These are phyloP conservation scores for Micromonas commoda DNA, from an alignment of 139 green algal species.

Conservation along the genomic window DNA sequence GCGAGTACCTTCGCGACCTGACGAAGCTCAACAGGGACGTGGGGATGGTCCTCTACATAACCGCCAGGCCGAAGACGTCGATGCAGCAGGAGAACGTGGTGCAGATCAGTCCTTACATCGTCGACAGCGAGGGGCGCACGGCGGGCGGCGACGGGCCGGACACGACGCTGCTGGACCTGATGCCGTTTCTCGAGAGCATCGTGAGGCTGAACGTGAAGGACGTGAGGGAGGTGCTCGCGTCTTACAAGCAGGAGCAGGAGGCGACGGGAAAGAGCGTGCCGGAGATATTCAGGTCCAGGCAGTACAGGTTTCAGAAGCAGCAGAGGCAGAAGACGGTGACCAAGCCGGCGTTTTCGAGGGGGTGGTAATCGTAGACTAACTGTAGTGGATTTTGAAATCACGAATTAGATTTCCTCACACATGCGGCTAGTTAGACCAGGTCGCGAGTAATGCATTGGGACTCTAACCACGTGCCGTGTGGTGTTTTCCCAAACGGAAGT, in stretches of 20 bases:
- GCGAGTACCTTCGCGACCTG: conserved; percentile 69
- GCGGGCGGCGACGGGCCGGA: conserved; percentile 22
- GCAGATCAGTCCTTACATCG: conserved; percentile 31
- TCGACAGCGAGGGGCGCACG: background rate
- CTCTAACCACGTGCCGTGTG: too few relatives aligned
- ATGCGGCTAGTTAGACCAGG: too few relatives aligned
- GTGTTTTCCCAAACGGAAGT: too few relatives aligned
- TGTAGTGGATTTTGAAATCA: too few relatives aligned
- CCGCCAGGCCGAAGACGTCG: conserved; percentile 44
- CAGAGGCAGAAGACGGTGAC: conserved; percentile 13
- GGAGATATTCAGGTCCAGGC: conserved; percentile 62
- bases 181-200: conserved; percentile 76
- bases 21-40: conserved; percentile 92
- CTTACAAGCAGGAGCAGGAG: conserved; percentile 55
- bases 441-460: too few relatives aligned
- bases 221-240: conserved; percentile 57
- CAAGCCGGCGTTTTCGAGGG: background rate
- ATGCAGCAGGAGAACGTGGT: conserved; percentile 89
- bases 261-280: conserved; percentile 65
- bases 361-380: too few relatives aligned
- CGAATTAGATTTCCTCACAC: too few relatives aligned
- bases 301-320: conserved; percentile 19
- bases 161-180: conserved; percentile 72
- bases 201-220: conserved; percentile 49
- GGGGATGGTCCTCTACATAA: conserved; percentile 69